Base-by-base conservation (phyloP, 2,329 filamentous ascomycete genomes). In the Hawksworthiomyces lignivorus region DNA sequence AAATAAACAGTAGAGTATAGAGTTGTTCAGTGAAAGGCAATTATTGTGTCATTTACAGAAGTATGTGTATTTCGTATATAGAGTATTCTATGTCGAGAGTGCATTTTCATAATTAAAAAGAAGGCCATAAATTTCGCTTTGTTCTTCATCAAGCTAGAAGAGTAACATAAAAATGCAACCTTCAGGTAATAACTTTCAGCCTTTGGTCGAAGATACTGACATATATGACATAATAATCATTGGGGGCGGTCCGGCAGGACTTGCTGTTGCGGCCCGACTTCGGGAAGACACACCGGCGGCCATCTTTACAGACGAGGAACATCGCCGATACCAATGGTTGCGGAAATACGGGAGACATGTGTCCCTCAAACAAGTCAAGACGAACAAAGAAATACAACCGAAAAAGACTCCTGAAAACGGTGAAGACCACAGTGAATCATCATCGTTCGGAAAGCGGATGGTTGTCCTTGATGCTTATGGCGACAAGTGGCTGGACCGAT, bases 221-320 rank as follows among this genome's bases (percentile, higher is more conserved):
- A 48, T 77, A 36, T 71, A 77, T 59, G 82, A 88, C 55, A 76
- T 88, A 7, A 62, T 86, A 44, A 82, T 87, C 55, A 64, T 89
- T 30, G 85, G 85, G 8, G 83, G 79, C 7, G 85, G 86, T 0
- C 84, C 85, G 4, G 84, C 79, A 49, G 84, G 84, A 5, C 76
- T 90, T 4, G 83, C 82, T 5, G 75, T 84, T 6, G 83, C 86
- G 8, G 78, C 84, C 1, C 74, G 85, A 4, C 70, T 90, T 1
- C 72, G 75, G 31, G 85, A 90, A 60, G 69, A 73, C 41, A 84
- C 82, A 0, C 85, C 85, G 0, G 85, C 82, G 0, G 84, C 85
- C 2, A 76, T 88, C 39, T 90, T 90, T 61, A 89, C 85, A 0
- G 84, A 90, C 55, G 83, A 86, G 50, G 86, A 90, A 54, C 84